Evolutionary conservation across 805 yeast species (phyloP).

Genomic region (Pichia thaimueangensis): DNA sequence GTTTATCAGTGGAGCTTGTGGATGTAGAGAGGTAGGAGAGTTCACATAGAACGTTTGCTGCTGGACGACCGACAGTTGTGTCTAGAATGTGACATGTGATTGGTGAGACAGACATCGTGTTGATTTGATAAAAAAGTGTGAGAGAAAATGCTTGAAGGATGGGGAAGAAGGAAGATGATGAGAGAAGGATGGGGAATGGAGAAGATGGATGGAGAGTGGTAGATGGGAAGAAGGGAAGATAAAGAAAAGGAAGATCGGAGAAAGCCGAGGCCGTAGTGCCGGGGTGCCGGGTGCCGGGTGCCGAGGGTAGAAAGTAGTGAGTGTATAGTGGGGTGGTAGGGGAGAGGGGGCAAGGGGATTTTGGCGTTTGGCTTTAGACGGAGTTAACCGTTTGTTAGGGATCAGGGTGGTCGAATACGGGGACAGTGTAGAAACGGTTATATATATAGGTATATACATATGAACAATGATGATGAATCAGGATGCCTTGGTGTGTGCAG

Average conservation of each 20-base stretch:
- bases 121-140: no score
- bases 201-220: not conserved
- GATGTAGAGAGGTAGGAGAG: constrained; percentile 35
- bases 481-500: not conserved
- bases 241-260: not conserved
- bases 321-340: no score
- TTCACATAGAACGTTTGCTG: constrained; percentile 64
- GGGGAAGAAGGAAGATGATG: no score
- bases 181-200: not conserved
- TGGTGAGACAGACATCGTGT: constrained; percentile 36
- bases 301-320: no score
- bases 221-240: not conserved
- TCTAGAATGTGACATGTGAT: constrained; percentile 88
- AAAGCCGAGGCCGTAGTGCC: not conserved
- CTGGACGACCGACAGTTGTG: constrained; percentile 80
- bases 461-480: no score
- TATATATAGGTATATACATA: no score
- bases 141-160: no score
- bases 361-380: no score
- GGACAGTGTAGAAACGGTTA: not conserved
- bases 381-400: no score
- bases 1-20: constrained; percentile 17
- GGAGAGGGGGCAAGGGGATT: no score
- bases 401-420: no score
- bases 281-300: no score